Conservation (phyloP, 495 filamentous ascomycete species). For the Cercophora sp. region DNA sequence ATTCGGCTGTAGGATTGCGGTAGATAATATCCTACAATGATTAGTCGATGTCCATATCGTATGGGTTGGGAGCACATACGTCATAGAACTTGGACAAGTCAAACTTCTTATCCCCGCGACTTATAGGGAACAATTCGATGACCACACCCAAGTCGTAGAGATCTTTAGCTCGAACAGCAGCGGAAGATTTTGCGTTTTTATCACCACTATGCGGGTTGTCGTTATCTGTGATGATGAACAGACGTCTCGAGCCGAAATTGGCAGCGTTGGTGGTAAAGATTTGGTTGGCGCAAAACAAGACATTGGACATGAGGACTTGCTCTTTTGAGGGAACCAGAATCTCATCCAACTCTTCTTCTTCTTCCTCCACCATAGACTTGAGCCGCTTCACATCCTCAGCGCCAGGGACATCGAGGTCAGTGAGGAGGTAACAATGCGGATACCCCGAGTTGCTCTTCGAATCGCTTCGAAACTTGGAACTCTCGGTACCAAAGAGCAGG, state of each 20-base stretch:
- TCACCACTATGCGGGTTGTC: constrained; percentile 78
- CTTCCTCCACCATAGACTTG: constrained; percentile 70
- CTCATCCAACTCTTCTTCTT: constrained; percentile 62
- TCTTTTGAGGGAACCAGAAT: constrained; percentile 67
- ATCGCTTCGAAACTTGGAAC: constrained; percentile 76
- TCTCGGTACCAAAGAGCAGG: constrained; percentile 85
- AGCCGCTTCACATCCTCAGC: constrained; percentile 82
- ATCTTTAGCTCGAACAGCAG: constrained; percentile 87
- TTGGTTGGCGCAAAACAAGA: constrained; percentile 93
- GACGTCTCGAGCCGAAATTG: constrained; percentile 84
- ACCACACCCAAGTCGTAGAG: constrained; percentile 89
- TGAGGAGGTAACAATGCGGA: constrained; percentile 88
- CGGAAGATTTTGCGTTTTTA: constrained; percentile 65
- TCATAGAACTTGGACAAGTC: constrained; percentile 89
- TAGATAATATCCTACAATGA: constrained; percentile 72
- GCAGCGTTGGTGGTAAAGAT: constrained; percentile 94
- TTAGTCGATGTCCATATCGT: constrained; percentile 16
- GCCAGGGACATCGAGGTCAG: constrained; percentile 81
- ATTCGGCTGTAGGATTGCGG: constrained; percentile 58
- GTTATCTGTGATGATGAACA: constrained; percentile 95
- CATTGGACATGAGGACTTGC: constrained; percentile 76
- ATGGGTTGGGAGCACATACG: constrained; percentile 42
- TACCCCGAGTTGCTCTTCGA: constrained; percentile 64
- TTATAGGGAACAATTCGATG: constrained; percentile 93
- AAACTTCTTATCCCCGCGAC: constrained; percentile 67